phyloP scores from a whole-genome alignment of 2,329 filamentous ascomycete species.

The Cladophialophora carrionii region DNA sequence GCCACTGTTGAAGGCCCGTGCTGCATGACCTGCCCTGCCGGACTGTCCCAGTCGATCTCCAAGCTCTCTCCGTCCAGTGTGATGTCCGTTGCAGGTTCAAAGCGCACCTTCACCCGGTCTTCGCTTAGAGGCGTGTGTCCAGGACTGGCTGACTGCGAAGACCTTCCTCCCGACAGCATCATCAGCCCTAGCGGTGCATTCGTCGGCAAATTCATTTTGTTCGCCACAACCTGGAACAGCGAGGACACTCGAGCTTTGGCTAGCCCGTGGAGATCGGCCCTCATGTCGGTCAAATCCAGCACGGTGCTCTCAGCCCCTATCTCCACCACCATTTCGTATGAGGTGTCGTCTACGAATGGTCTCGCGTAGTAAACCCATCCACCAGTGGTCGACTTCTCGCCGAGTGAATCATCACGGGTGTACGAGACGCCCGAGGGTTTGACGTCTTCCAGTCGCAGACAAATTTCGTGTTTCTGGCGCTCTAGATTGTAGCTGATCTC shows the following conservation, averaged over 20 bases:
- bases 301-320: constrained; percentile 67
- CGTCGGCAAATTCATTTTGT: constrained; percentile 71
- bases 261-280: constrained; percentile 73
- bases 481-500: constrained; percentile 73
- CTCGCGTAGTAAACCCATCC: constrained; percentile 78
- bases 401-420: constrained; percentile 50
- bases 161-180: constrained; percentile 65
- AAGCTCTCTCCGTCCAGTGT: constrained; percentile 47
- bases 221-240: constrained; percentile 78
- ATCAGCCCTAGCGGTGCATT: constrained; percentile 65
- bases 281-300: constrained; percentile 58
- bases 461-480: constrained; percentile 71
- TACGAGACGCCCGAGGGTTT: constrained; percentile 81
- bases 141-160: constrained; percentile 65
- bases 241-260: constrained; percentile 71
- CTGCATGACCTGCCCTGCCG: constrained; percentile 30
- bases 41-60: constrained; percentile 32
- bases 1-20: constrained; percentile 24
- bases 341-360: constrained; percentile 77
- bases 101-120: constrained; percentile 66
- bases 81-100: constrained; percentile 58
- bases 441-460: constrained; percentile 81
- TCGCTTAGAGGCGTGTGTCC: constrained; percentile 71
- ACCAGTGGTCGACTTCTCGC: constrained; percentile 34
- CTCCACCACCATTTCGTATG: constrained; percentile 77